These are phyloP conservation scores for Zoysia japonica DNA, from an alignment of 176 grass and related monocot genomes.

Conservation along the genomic window DNA sequence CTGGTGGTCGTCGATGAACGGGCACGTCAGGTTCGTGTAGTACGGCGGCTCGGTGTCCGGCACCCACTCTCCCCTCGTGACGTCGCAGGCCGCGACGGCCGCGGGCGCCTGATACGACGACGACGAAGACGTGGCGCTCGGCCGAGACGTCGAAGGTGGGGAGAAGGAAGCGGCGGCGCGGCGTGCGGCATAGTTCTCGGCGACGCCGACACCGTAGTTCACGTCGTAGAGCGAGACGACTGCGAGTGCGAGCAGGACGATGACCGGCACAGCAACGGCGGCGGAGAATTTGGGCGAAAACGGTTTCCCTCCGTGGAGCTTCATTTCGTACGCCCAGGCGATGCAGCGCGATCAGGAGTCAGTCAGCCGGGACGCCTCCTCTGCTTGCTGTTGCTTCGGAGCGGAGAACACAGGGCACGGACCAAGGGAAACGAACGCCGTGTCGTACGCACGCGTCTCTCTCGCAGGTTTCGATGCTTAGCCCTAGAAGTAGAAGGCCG, in stretches of 20 bases:
- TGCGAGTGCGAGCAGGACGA: constrained; percentile 29
- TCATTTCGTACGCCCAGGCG: constrained; percentile 27
- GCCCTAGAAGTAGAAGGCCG: too few species aligned
- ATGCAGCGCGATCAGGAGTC: not conserved
- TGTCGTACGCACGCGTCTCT: too few species aligned
- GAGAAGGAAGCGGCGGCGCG: not conserved
- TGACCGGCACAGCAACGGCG: constrained; percentile 24
- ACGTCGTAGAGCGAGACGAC: constrained; percentile 40
- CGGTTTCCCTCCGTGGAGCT: constrained; percentile 13
- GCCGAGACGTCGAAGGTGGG: too few species aligned
- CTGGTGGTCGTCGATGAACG: constrained; percentile 71
- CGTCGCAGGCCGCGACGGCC: constrained; percentile 12
- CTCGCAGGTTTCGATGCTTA: too few species aligned
- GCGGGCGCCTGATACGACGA: not conserved
- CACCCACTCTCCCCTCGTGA: constrained; percentile 47
- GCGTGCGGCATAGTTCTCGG: not conserved
- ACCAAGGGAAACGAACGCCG: not conserved
- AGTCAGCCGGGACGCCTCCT: not conserved
- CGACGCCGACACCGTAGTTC: not conserved
- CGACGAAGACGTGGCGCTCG: not conserved
- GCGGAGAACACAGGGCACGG: not conserved
- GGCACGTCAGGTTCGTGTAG: constrained; percentile 74
- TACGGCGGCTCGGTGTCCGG: constrained; percentile 46
- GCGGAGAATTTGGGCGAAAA: constrained; percentile 4
- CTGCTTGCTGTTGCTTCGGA: not conserved